Percentiles rank a stretch among this genome's conserved stretches.
phyloP scores from a whole-genome alignment of 2,329 filamentous ascomycete species.

The Pestalotiopsis sp. region DNA sequence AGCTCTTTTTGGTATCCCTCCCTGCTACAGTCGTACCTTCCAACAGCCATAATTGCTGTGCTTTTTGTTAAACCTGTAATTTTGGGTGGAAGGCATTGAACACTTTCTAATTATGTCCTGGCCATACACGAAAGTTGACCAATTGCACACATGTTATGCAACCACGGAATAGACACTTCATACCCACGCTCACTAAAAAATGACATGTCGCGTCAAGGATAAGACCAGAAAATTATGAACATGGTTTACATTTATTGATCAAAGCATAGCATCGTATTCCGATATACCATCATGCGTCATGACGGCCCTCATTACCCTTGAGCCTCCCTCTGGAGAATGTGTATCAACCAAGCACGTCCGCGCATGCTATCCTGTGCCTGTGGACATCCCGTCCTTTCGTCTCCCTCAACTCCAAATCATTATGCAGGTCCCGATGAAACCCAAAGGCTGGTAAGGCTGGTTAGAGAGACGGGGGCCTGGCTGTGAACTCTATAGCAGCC shows the following conservation, averaged over 20 bases:
- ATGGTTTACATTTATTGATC: background rate
- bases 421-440: background rate
- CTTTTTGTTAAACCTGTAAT: background rate
- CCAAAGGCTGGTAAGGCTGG: background rate
- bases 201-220: background rate
- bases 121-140: background rate
- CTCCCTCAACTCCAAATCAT: background rate
- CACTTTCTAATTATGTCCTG: background rate
- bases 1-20: too few species aligned
- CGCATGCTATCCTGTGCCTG: background rate
- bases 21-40: too few species aligned
- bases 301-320: background rate
- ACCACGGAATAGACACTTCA: background rate
- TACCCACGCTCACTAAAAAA: background rate
- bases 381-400: background rate
- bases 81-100: background rate
- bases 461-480: background rate
- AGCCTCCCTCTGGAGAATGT: background rate
- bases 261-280: background rate
- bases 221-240: background rate
- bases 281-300: background rate
- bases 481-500: background rate
- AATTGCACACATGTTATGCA: background rate
- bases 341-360: background rate
- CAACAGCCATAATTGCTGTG: too few species aligned